Conservation (phyloP, 352 stramenopile species). For the Globisporangium iwayamae region DNA sequence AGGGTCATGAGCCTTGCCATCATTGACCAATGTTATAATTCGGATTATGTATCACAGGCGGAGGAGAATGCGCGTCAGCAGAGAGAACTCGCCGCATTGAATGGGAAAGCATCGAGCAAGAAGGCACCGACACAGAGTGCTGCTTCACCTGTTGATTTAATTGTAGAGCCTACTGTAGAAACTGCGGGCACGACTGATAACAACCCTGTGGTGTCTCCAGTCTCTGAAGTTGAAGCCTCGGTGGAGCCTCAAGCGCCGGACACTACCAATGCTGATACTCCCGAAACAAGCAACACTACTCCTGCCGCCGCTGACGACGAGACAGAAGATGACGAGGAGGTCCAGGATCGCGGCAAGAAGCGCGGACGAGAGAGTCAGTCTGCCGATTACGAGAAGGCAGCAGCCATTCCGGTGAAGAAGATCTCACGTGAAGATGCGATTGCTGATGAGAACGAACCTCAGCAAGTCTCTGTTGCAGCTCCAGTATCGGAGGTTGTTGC, state of each 20-base stretch:
- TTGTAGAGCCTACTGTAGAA: neutral
- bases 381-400: neutral
- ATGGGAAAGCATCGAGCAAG: neutral
- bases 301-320: neutral
- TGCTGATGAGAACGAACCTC: neutral
- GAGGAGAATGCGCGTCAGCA: slow-evolving; percentile 7
- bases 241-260: neutral
- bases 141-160: neutral
- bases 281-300: neutral
- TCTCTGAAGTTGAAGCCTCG: neutral
- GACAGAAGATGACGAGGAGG: slow-evolving; percentile 1
- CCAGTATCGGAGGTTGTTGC: neutral
- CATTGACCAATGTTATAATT: neutral
- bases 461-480: neutral
- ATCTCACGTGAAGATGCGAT: neutral
- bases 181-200: neutral
- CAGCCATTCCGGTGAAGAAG: neutral
- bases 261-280: neutral
- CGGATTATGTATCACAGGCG: neutral
- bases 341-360: slow-evolving; percentile 4
- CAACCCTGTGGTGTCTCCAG: too few relatives aligned
- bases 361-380: neutral
- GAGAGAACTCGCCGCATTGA: neutral
- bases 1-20: neutral
- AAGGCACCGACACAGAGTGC: neutral